Evolutionary conservation across 768 basidiomycete genomes (phyloP).

Genomic region (Termitomyces sp.): DNA sequence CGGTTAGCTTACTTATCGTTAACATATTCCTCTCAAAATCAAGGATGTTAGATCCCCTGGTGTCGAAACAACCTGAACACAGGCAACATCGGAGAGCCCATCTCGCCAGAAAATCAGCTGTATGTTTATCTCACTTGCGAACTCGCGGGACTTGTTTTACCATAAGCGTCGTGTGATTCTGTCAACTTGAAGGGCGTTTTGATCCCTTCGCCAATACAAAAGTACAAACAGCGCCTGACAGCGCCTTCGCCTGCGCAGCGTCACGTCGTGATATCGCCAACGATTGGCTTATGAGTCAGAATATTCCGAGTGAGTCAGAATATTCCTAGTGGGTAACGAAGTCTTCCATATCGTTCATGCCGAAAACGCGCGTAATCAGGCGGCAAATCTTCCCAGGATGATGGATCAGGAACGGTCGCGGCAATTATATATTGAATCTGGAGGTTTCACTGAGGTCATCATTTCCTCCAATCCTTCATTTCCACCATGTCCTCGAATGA

Average conservation of each 20-base stretch:
- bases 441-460: conserved; percentile 10
- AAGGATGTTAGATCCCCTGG: not conserved
- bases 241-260: not conserved
- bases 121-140: too few species aligned
- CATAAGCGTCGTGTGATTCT: not conserved
- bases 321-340: not conserved
- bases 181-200: not conserved
- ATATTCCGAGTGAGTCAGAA: not conserved
- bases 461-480: not conserved
- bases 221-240: too few species aligned
- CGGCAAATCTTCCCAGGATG: conserved; percentile 4
- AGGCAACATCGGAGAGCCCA: not conserved
- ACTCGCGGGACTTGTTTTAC: not conserved
- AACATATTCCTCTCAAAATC: not conserved
- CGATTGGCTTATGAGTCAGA: not conserved
- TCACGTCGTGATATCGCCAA: not conserved
- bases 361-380: conserved; percentile 7
- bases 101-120: too few species aligned
- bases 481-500: conserved; percentile 58
- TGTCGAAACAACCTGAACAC: not conserved
- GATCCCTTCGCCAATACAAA: not conserved
- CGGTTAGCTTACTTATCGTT: not conserved
- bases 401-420: conserved; percentile 10
- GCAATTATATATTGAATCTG: conserved; percentile 7
- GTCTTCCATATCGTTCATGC: not conserved